Evolutionary conservation across 2,329 filamentous ascomycete genomes (phyloP).

Genomic region (Alternaria hordeiaustralica): DNA sequence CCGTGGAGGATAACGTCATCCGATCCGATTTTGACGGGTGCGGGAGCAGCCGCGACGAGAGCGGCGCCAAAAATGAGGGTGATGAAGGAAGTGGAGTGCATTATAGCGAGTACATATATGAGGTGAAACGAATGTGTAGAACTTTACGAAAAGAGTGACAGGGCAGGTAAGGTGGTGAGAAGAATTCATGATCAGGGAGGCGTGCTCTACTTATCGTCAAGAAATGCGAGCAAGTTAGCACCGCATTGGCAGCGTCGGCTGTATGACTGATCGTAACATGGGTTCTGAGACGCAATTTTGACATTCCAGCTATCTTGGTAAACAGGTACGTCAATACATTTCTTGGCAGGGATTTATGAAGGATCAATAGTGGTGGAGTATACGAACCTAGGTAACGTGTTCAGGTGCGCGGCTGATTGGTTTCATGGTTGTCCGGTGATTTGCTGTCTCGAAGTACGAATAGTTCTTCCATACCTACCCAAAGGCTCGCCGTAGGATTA

Average conservation of each 20-base stretch:
- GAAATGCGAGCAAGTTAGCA: not conserved
- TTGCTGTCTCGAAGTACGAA: not conserved
- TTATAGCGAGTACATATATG: slow-evolving; percentile 1
- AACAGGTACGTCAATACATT: not conserved
- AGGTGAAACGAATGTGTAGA: slow-evolving; percentile 6
- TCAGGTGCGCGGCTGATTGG: not conserved
- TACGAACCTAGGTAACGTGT: not conserved
- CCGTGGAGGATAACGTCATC: slow-evolving; percentile 39
- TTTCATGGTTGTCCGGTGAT: not conserved
- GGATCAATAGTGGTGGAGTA: not conserved
- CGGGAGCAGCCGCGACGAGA: slow-evolving; percentile 23
- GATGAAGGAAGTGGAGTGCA: slow-evolving; percentile 26
- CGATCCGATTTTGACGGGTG: slow-evolving; percentile 18
- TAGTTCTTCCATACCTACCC: not conserved
- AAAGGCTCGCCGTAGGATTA: not conserved
- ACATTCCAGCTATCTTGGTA: not conserved
- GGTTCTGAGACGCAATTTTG: not conserved
- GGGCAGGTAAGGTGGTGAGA: not conserved
- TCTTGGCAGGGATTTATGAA: not conserved
- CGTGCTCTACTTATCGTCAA: not conserved
- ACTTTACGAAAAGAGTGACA: not conserved
- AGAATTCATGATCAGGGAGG: not conserved
- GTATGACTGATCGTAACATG: not conserved
- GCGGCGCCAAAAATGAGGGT: slow-evolving; percentile 22
- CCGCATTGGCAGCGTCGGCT: not conserved